These are phyloP conservation scores for Isoetes engelmannii DNA, from an alignment of 83 land plant genomes.

Conservation along the genomic window DNA sequence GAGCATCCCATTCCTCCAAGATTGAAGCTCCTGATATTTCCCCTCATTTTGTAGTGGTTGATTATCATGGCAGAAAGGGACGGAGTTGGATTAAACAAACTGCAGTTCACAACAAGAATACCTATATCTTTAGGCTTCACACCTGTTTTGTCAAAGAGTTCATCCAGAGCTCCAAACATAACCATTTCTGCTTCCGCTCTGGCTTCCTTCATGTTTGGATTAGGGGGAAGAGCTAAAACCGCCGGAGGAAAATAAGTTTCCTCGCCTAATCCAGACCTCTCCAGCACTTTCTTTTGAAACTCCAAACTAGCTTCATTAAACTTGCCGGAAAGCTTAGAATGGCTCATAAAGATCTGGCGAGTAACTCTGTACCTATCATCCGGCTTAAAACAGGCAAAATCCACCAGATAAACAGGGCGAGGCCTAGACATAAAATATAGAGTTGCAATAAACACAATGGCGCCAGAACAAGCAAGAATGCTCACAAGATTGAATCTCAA, in stretches of 20 bases:
- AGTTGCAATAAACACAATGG: constrained; percentile 16
- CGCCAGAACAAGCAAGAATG: constrained; percentile 12
- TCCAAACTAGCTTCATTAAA: constrained; percentile 35
- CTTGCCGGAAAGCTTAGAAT: constrained; percentile 14
- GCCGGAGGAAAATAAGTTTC: constrained; percentile 41
- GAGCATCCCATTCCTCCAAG: constrained; percentile 39
- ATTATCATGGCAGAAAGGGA: constrained; percentile 33
- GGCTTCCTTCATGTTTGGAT: constrained; percentile 23
- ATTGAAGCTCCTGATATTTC: constrained; percentile 25
- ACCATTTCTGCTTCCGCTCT: constrained; percentile 30
- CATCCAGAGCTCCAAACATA: constrained; percentile 32
- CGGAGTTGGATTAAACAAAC: constrained; percentile 21
- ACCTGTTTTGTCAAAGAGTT: constrained; percentile 22
- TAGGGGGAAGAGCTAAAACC: constrained; percentile 21
- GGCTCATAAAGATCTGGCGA: constrained; percentile 26
- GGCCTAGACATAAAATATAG: constrained; percentile 58
- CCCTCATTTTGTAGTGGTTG: constrained; percentile 34
- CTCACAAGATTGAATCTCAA: constrained; percentile 1
- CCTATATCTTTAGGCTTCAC: constrained; percentile 26
- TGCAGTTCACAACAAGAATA: constrained; percentile 31
- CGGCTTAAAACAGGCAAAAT: constrained; percentile 67
- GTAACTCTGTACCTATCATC: constrained; percentile 42
- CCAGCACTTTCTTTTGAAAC: constrained; percentile 38
- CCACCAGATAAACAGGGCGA: constrained; percentile 61
- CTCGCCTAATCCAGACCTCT: constrained; percentile 44